These are phyloP conservation scores for Tetraselmis chui DNA, from an alignment of 139 green algal genomes.

Conservation along the genomic window DNA sequence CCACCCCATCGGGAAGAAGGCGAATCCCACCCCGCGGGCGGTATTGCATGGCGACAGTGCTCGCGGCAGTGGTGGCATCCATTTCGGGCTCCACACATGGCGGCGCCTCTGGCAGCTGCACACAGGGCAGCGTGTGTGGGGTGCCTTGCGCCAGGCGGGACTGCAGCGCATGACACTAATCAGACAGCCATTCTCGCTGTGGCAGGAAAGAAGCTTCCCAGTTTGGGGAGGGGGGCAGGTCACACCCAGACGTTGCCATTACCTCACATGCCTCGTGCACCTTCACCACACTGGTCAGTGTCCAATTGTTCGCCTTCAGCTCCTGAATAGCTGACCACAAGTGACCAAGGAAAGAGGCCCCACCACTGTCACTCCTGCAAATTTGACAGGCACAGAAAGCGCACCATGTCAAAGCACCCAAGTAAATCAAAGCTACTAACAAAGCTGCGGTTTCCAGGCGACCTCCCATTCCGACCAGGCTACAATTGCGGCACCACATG, in stretches of 20 bases:
- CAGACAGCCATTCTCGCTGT: too few species aligned
- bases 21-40: constrained; percentile 59
- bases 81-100: constrained; percentile 6
- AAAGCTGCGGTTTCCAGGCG: too few species aligned
- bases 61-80: constrained; percentile 19
- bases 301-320: constrained; percentile 24
- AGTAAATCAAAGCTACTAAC: too few species aligned
- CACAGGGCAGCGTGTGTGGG: constrained; percentile 24
- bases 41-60: constrained; percentile 34
- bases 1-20: constrained; percentile 61
- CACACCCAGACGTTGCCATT: constrained; percentile 5
- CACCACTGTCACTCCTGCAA: constrained; percentile 63
- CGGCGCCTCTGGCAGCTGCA: constrained; percentile 14
- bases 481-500: too few species aligned
- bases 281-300: constrained; percentile 10
- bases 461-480: too few species aligned
- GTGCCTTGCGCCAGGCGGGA: constrained; percentile 1
- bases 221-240: constrained; percentile 26
- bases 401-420: too few species aligned
- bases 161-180: too few species aligned
- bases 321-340: constrained; percentile 21
- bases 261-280: constrained; percentile 17
- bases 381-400: too few species aligned
- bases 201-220: too few species aligned
- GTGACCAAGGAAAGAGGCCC: constrained; percentile 55